Conservation (phyloP, 2,329 filamentous ascomycete species). For the Dactylellina cionopaga region DNA sequence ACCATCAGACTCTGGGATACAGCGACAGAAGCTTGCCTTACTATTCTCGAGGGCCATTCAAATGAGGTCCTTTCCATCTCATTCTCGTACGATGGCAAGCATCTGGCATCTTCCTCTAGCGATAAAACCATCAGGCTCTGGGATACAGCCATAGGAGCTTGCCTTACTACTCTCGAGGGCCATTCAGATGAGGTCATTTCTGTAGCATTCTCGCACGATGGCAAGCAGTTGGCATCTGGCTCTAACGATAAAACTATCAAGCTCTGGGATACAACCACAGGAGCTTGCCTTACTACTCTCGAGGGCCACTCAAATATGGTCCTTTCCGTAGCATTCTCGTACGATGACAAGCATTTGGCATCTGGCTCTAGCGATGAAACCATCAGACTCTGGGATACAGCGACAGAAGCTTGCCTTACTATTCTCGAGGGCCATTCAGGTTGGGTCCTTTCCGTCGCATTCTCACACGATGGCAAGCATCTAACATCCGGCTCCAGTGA, state of each 20-base stretch:
- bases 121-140: background rate
- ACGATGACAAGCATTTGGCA: background rate
- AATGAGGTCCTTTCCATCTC: background rate
- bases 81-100: constrained; percentile 4
- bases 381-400: background rate
- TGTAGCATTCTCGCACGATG: no score
- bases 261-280: no score
- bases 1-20: background rate
- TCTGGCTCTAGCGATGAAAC: background rate
- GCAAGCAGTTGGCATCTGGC: no score
- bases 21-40: background rate
- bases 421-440: background rate
- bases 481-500: background rate
- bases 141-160: no score
- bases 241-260: no score
- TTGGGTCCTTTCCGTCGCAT: background rate
- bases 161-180: no score
- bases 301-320: no score
- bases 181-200: no score
- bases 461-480: background rate
- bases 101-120: background rate
- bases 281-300: no score
- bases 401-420: background rate
- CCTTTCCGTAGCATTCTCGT: background rate
- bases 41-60: background rate